A percentile compares a stretch with the other conserved stretches of the same genome.
phyloP scores from a whole-genome alignment of 768 basidiomycete species.

The Lepiota venenata region DNA sequence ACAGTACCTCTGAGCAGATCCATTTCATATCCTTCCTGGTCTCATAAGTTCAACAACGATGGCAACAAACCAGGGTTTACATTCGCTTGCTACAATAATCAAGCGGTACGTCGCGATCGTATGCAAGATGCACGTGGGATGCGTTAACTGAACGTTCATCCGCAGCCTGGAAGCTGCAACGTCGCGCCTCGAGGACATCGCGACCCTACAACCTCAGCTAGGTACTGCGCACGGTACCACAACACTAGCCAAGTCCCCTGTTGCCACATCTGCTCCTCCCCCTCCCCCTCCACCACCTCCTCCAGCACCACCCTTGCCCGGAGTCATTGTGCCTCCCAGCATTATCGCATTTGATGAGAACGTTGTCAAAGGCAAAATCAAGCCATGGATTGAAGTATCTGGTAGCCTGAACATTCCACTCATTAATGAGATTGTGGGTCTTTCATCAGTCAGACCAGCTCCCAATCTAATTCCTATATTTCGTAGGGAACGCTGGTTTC shows the following conservation, averaged over 20 bases:
- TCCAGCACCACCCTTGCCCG: conserved; percentile 32
- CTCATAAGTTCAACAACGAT: conserved; percentile 12
- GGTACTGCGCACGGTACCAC: conserved; percentile 13
- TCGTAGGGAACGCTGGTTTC: conserved; percentile 65
- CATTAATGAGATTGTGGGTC: conserved; percentile 75
- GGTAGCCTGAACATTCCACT: conserved; percentile 62
- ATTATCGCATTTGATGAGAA: conserved; percentile 72
- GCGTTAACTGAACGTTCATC: conserved; percentile 21
- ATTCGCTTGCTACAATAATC: conserved; percentile 79
- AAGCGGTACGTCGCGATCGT: conserved; percentile 55
- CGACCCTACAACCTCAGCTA: conserved; percentile 37
- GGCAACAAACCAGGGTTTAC: conserved; percentile 47
- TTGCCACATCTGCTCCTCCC: conserved; percentile 4
- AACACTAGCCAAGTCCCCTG: conserved; percentile 6
- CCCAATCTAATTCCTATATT: background rate
- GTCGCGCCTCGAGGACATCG: conserved; percentile 89
- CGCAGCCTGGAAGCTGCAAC: conserved; percentile 88
- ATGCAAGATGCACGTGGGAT: conserved; percentile 11
- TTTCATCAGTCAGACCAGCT: conserved; percentile 2
- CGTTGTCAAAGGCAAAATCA: conserved; percentile 70
- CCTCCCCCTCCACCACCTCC: conserved; percentile 28
- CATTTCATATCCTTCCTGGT: background rate
- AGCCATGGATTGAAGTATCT: conserved; percentile 72
- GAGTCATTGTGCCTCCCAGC: conserved; percentile 46
- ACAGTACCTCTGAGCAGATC: background rate